Conservation (phyloP, 2,329 filamentous ascomycete genomes). For the Lasiodiplodia theobromae region DNA sequence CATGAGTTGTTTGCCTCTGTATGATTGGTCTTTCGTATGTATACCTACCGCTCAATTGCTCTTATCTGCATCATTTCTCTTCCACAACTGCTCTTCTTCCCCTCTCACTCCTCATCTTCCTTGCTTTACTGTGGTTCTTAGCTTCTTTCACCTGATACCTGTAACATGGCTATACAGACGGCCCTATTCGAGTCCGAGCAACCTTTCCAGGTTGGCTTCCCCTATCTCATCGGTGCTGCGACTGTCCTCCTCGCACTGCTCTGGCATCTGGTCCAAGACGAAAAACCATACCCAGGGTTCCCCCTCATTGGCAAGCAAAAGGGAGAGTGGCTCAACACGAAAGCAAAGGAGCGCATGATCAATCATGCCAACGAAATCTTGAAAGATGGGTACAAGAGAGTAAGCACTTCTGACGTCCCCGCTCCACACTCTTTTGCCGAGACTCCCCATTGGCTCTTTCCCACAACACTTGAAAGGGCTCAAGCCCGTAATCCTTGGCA, state of each 20-base stretch:
- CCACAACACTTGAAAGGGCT: not conserved
- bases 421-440: too few species aligned
- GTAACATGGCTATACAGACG: not conserved
- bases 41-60: not conserved
- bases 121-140: too few species aligned
- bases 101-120: not conserved
- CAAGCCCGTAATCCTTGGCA: slow-evolving; percentile 5
- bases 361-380: not conserved
- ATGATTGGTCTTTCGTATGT: not conserved
- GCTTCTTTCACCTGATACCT: not conserved
- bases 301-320: not conserved
- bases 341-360: slow-evolving; percentile 1
- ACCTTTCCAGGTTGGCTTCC: not conserved
- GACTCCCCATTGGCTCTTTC: not conserved
- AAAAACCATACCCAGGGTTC: not conserved
- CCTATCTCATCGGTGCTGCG: not conserved
- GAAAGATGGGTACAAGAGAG: slow-evolving; percentile 6
- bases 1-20: not conserved
- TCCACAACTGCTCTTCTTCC: not conserved
- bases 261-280: slow-evolving; percentile 7
- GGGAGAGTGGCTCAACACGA: slow-evolving; percentile 15
- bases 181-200: not conserved
- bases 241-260: not conserved
- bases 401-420: not conserved
- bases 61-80: not conserved